phyloP scores from a whole-genome alignment of 345 rosid species.

The Erodium maritimum region DNA sequence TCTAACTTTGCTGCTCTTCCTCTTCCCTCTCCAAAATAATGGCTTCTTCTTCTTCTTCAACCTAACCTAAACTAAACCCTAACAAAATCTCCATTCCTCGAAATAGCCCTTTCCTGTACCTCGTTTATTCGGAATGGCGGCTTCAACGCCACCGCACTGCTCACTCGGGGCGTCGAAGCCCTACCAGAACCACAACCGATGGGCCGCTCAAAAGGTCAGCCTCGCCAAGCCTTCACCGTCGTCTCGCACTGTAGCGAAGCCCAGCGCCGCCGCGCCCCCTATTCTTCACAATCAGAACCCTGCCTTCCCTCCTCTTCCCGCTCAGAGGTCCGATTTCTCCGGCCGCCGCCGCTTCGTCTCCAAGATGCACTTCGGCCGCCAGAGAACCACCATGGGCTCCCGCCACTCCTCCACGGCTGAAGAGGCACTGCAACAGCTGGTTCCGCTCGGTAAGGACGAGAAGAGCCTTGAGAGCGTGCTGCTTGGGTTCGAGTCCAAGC shows the following conservation, averaged over 20 bases:
- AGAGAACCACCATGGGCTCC: conserved; percentile 30
- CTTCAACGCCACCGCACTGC: conserved; percentile 89
- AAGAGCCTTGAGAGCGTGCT: conserved; percentile 37
- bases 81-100: too few relatives aligned
- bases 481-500: conserved; percentile 44
- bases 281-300: conserved; percentile 4
- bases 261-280: conserved; percentile 9
- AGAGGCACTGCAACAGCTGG: conserved; percentile 49
- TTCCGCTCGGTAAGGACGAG: conserved; percentile 29
- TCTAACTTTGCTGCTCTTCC: too few relatives aligned
- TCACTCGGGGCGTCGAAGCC: conserved; percentile 58
- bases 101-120: too few relatives aligned
- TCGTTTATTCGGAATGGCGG: too few relatives aligned
- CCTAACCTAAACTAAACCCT: too few relatives aligned
- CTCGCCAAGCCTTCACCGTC: conserved; percentile 35
- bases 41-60: too few relatives aligned
- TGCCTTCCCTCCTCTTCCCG: conserved; percentile 27
- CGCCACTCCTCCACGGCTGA: conserved; percentile 59
- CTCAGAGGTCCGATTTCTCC: conserved; percentile 48
- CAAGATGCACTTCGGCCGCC: conserved; percentile 71
- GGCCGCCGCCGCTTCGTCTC: conserved; percentile 85
- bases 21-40: too few relatives aligned
- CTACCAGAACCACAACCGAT: conserved; percentile 40
- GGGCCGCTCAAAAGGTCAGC: conserved; percentile 30
- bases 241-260: too few relatives aligned